Evolutionary conservation across 2,329 filamentous ascomycete genomes (phyloP), one percentile per base, ranked within the genome.

Genomic region (Shiraia bambusicola): DNA sequence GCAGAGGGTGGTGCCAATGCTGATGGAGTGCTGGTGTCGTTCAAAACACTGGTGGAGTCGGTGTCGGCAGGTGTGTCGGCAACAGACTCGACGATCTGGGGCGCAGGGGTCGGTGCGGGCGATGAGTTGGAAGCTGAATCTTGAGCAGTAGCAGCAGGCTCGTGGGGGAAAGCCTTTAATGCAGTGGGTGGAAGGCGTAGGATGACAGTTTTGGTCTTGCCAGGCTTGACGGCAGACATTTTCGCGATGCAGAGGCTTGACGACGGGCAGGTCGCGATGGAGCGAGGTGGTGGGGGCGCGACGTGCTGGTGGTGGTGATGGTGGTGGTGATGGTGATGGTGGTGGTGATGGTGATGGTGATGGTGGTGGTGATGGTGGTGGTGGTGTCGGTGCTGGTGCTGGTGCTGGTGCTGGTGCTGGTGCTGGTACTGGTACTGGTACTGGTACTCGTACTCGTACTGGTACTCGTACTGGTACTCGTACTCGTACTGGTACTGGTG

Each of bases 1-100:
- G 76, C 72, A 6, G 54, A 41, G 12, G 73, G 72, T 10, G 76
- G 71, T 34, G 73, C 73, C 28, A 75, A 62, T 28, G 57, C 72
- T 15, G 62, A 61, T 19, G 64, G 63, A 32, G 69, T 69, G 49
- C 56, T 61, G 19, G 53, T 49, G 45, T 52, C 59, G 44, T 65
- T 63, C 46, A 59, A 43, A 39, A 55, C 49, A 34, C 66, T 54
- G 13, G 68, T 62, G 24, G 70, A 69, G 35, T 76, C 73, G 38
- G 70, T 69, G 35, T 76, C 73, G 38, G 70, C 67, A 11, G 70
- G 71, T 19, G 70, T 70, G 46, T 60, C 60, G 39, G 52, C 43
- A 4, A 70, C 57, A 7, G 67, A 52, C 44, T 69, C 65, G 55
- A 63, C 57, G 48, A 64, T 56, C 27, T 58, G 59, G 29, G 65